A percentile compares a stretch with the other conserved stretches of the same genome.
Evolutionary conservation across 495 filamentous ascomycete species (phyloP).

Genomic region (Cercophora samala): DNA sequence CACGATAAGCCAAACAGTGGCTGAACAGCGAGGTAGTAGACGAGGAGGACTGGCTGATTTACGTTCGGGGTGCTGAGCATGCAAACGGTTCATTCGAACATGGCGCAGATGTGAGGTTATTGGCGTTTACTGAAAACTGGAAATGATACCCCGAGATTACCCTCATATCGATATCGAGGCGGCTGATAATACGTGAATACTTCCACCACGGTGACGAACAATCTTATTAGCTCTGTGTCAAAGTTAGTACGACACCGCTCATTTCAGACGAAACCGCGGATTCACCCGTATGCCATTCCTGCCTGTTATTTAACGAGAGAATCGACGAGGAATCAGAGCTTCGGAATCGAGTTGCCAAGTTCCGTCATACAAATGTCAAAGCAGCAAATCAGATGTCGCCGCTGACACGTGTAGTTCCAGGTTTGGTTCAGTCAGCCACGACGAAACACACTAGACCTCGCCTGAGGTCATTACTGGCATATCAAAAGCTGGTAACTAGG

Average conservation of each 20-base stretch:
- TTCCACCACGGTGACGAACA: neutral
- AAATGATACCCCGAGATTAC: slow-evolving; percentile 34
- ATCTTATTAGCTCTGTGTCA: neutral
- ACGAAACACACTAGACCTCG: slow-evolving; percentile 6
- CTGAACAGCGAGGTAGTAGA: slow-evolving; percentile 26
- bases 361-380: neutral
- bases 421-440: slow-evolving; percentile 3
- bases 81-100: neutral
- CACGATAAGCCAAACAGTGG: slow-evolving; percentile 63
- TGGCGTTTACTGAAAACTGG: slow-evolving; percentile 21
- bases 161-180: slow-evolving; percentile 7
- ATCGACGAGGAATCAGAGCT: neutral
- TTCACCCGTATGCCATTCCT: neutral
- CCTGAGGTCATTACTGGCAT: neutral
- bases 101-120: slow-evolving; percentile 15
- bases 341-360: neutral
- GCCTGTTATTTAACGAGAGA: neutral
- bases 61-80: slow-evolving; percentile 1
- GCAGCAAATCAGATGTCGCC: neutral
- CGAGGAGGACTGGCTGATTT: neutral
- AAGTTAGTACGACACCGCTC: neutral
- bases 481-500: neutral
- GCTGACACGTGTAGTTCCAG: slow-evolving; percentile 13
- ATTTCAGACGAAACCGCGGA: neutral
- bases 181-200: slow-evolving; percentile 26